Percentiles rank a stretch among this genome's conserved stretches.
These are phyloP conservation scores for Diaporthe citri DNA, from an alignment of 2,329 filamentous ascomycete species.

Conservation along the genomic window DNA sequence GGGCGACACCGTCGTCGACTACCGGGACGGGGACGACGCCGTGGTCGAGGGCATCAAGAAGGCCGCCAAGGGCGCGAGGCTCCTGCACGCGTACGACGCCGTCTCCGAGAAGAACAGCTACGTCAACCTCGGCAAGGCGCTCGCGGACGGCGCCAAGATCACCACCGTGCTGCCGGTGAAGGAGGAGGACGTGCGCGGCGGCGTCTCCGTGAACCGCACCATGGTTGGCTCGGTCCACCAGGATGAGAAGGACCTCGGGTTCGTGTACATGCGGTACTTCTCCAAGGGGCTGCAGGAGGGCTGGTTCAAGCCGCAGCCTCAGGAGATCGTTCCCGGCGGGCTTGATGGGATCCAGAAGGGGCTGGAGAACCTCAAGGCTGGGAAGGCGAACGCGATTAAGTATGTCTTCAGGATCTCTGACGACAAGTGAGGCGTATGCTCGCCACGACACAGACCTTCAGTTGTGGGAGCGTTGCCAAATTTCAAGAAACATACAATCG, in stretches of 20 bases:
- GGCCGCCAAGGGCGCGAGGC: slow-evolving; percentile 54
- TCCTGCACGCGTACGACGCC: slow-evolving; percentile 69
- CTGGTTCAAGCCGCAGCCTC: slow-evolving; percentile 62
- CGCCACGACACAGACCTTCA: no score
- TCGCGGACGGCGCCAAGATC: slow-evolving; percentile 54
- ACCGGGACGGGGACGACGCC: slow-evolving; percentile 67
- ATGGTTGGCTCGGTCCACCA: slow-evolving; percentile 49
- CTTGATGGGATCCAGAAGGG: slow-evolving; percentile 65
- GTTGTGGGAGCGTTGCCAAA: neutral
- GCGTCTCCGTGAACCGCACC: slow-evolving; percentile 43
- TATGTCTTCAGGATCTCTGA: slow-evolving; percentile 66
- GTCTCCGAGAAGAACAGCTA: slow-evolving; percentile 65
- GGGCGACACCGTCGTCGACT: slow-evolving; percentile 71
- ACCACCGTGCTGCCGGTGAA: slow-evolving; percentile 54
- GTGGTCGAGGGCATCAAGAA: slow-evolving; percentile 60
- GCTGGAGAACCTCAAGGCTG: slow-evolving; percentile 67
- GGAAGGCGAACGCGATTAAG: slow-evolving; percentile 73
- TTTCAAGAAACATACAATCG: neutral
- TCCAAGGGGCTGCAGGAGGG: slow-evolving; percentile 59
- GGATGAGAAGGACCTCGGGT: slow-evolving; percentile 50
- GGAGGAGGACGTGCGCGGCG: slow-evolving; percentile 47
- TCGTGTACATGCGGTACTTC: slow-evolving; percentile 51
- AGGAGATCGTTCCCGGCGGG: slow-evolving; percentile 66
- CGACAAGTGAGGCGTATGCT: slow-evolving; percentile 41
- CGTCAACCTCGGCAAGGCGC: slow-evolving; percentile 57